Conservation (phyloP, 768 basidiomycete species). For the Baorangia bicolor region DNA sequence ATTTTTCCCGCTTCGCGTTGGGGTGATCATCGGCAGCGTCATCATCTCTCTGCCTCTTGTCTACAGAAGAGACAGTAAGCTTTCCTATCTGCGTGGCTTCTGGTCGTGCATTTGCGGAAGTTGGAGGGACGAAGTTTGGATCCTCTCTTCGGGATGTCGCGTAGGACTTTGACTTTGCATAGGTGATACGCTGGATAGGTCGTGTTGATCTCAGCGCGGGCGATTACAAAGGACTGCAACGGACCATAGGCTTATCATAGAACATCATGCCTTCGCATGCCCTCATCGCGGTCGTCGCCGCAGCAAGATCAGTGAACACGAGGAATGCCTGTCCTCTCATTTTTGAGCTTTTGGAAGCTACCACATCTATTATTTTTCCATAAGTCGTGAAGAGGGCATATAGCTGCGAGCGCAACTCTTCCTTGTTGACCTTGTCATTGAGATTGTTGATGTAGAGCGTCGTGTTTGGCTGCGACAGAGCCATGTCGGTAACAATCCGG, state of each 20-base stretch:
- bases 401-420: constrained; percentile 80
- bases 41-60: constrained; percentile 70
- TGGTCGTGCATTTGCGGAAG: constrained; percentile 57
- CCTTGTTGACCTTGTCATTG: constrained; percentile 90
- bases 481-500: constrained; percentile 29
- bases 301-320: constrained; percentile 88
- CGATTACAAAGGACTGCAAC: constrained; percentile 28
- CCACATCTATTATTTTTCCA: constrained; percentile 90
- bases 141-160: constrained; percentile 80
- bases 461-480: constrained; percentile 70
- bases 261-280: constrained; percentile 91
- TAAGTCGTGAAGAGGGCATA: constrained; percentile 91
- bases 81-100: constrained; percentile 42
- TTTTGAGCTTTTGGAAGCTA: constrained; percentile 81
- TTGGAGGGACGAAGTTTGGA: constrained; percentile 76
- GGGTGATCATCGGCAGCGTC: constrained; percentile 53
- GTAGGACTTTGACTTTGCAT: constrained; percentile 87
- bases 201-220: constrained; percentile 9
- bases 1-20: constrained; percentile 66
- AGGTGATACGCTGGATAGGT: constrained; percentile 72
- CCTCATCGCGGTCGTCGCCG: constrained; percentile 89
- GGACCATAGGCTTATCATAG: constrained; percentile 89
- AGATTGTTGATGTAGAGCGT: constrained; percentile 93
- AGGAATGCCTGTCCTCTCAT: constrained; percentile 96
- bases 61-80: constrained; percentile 35